These are phyloP conservation scores for Saccharomycopsis sp. DNA, from an alignment of 805 yeast species.

Conservation along the genomic window DNA sequence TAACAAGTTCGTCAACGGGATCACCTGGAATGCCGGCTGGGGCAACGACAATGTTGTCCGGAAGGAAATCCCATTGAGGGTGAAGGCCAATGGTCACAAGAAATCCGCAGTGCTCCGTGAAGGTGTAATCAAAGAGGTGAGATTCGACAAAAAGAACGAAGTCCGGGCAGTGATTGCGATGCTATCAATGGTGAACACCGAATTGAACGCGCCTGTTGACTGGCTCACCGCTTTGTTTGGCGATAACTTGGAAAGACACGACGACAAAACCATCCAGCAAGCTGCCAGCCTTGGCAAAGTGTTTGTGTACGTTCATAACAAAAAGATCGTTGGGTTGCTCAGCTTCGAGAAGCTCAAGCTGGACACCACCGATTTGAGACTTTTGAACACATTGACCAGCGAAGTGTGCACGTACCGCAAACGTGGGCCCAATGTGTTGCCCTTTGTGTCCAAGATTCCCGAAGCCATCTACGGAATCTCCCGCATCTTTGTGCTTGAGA, in stretches of 20 bases:
- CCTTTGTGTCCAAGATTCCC: conserved; percentile 10
- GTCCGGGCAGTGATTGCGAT: conserved; percentile 32
- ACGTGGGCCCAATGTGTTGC: neutral
- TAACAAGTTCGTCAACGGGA: conserved; percentile 38
- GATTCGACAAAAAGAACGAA: conserved; percentile 28
- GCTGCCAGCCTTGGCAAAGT: conserved; percentile 33
- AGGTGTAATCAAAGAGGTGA: conserved; percentile 31
- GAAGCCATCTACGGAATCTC: conserved; percentile 34
- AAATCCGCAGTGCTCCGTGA: neutral
- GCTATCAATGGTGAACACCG: conserved; percentile 47
- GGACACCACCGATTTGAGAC: neutral
- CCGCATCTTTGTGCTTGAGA: conserved; percentile 37
- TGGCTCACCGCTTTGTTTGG: conserved; percentile 25
- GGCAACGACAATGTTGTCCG: conserved; percentile 24
- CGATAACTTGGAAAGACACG: neutral
- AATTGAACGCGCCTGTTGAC: conserved; percentile 48
- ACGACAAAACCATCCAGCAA: conserved; percentile 7
- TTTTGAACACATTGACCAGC: conserved; percentile 17
- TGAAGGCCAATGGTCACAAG: conserved; percentile 1
- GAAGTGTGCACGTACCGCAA: conserved; percentile 5
- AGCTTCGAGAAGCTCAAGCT: conserved; percentile 32
- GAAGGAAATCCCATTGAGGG: conserved; percentile 1
- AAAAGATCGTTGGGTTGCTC: conserved; percentile 46
- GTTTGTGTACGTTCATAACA: conserved; percentile 39
- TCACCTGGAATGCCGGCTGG: conserved; percentile 37